Conservation (phyloP, 2,329 filamentous ascomycete genomes). For the Colletotrichum liriopes region DNA sequence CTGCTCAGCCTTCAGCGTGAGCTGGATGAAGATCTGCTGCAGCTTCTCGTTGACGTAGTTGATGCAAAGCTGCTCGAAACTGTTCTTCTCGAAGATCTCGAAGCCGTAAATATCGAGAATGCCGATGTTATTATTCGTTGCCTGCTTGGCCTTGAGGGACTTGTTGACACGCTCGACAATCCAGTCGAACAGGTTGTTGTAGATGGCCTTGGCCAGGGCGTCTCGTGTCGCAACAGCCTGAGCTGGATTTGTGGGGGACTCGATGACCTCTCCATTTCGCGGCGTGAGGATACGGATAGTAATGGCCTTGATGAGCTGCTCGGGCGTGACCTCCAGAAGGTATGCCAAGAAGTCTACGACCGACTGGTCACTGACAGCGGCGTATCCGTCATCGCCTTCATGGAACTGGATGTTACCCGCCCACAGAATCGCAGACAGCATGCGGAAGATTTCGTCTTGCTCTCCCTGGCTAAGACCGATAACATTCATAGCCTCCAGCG, state of each 20-base stretch:
- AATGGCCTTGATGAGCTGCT: conserved; percentile 86
- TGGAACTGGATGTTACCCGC: conserved; percentile 92
- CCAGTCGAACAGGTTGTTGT: conserved; percentile 98
- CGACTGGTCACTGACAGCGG: conserved; percentile 87
- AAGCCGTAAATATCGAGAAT: conserved; percentile 99
- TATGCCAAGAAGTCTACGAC: conserved; percentile 97
- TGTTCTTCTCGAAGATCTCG: conserved; percentile 99
- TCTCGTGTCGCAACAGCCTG: conserved; percentile 92
- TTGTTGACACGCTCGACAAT: conserved; percentile 94
- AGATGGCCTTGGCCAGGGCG: conserved; percentile 94
- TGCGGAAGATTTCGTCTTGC: conserved; percentile 96
- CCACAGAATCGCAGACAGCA: conserved; percentile 93
- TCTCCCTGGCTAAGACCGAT: conserved; percentile 91
- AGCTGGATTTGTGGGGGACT: conserved; percentile 86
- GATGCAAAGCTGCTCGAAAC: conserved; percentile 98
- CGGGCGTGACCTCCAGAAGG: conserved; percentile 87
- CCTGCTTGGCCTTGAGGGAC: conserved; percentile 84
- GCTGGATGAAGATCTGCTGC: conserved; percentile 98
- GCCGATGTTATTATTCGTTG: conserved; percentile 87
- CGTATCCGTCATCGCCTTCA: conserved; percentile 92
- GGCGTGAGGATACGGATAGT: conserved; percentile 88
- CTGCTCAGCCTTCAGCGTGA: conserved; percentile 96
- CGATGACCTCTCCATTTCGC: conserved; percentile 76
- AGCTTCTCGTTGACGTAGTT: conserved; percentile 99
- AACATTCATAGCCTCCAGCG: conserved; percentile 92